phyloP scores from a whole-genome alignment of 768 basidiomycete species.

The Suillus ampliporus region DNA sequence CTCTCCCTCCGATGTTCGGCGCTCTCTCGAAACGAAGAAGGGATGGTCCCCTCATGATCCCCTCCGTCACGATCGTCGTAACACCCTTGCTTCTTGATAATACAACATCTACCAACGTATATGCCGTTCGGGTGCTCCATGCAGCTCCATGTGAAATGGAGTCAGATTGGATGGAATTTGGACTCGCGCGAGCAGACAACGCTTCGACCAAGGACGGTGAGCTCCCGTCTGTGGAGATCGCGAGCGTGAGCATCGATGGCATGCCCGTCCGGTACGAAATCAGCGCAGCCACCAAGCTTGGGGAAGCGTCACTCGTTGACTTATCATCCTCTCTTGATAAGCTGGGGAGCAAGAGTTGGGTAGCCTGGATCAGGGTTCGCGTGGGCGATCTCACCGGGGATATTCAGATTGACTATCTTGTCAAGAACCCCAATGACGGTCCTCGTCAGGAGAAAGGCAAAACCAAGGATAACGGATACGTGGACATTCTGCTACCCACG shows the following conservation, averaged over 20 bases:
- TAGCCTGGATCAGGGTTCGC: slow-evolving; percentile 67
- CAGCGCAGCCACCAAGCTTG: slow-evolving; percentile 45
- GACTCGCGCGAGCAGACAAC: slow-evolving; percentile 53
- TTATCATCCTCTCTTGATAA: slow-evolving; percentile 55
- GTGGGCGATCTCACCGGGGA: slow-evolving; percentile 55
- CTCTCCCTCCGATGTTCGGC: slow-evolving; percentile 27
- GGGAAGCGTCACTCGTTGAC: slow-evolving; percentile 38
- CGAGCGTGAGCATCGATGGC: slow-evolving; percentile 67
- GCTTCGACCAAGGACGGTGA: slow-evolving; percentile 22
- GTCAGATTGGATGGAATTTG: slow-evolving; percentile 81
- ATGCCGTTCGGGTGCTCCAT: slow-evolving; percentile 63
- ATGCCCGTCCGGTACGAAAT: slow-evolving; percentile 67
- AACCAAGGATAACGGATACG: slow-evolving; percentile 30
- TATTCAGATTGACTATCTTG: slow-evolving; percentile 71
- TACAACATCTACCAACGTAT: slow-evolving; percentile 45
- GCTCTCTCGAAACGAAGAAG: slow-evolving; percentile 46
- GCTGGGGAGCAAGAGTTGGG: slow-evolving; percentile 62
- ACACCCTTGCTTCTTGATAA: slow-evolving; percentile 49
- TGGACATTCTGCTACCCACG: slow-evolving; percentile 68
- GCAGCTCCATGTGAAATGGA: slow-evolving; percentile 62
- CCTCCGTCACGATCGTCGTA: slow-evolving; percentile 57
- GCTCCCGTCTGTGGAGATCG: slow-evolving; percentile 56
- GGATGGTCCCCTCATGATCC: slow-evolving; percentile 66
- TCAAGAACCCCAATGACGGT: slow-evolving; percentile 38
- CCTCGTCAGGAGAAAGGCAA: slow-evolving; percentile 44